A percentile compares a stretch with the other conserved stretches of the same genome.
phyloP scores from a whole-genome alignment of 1,284 basidiomycete species.

The Irpex lacteus region DNA sequence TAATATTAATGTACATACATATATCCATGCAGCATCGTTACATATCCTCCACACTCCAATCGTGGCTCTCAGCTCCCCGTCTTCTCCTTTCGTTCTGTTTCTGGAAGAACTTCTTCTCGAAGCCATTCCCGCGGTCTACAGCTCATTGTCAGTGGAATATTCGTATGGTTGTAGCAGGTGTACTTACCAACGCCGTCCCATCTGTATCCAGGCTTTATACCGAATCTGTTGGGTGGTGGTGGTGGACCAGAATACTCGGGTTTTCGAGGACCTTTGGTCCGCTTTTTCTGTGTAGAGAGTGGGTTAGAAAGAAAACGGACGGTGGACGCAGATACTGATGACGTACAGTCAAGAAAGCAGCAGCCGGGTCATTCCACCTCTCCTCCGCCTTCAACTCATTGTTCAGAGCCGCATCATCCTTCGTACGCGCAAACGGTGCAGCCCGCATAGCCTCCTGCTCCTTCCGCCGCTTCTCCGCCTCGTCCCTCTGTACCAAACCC shows the following conservation, averaged over 20 bases:
- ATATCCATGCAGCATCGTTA: slow-evolving; percentile 32
- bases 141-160: slow-evolving; percentile 10
- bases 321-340: background rate
- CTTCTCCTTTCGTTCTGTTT: slow-evolving; percentile 73
- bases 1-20: background rate
- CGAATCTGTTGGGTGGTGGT: slow-evolving; percentile 93
- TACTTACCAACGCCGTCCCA: slow-evolving; percentile 94
- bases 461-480: slow-evolving; percentile 59
- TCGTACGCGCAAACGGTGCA: slow-evolving; percentile 73
- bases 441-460: slow-evolving; percentile 69
- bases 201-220: slow-evolving; percentile 91
- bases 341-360: slow-evolving; percentile 86
- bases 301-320: background rate
- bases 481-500: slow-evolving; percentile 85
- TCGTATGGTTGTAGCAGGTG: background rate
- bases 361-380: slow-evolving; percentile 94
- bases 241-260: slow-evolving; percentile 87
- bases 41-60: slow-evolving; percentile 92
- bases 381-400: slow-evolving; percentile 76
- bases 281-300: slow-evolving; percentile 59
- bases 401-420: slow-evolving; percentile 85
- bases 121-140: slow-evolving; percentile 88
- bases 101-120: slow-evolving; percentile 92
- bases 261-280: slow-evolving; percentile 68
- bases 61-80: slow-evolving; percentile 66